Evolutionary conservation across 2,329 filamentous ascomycete genomes (phyloP), one percentile per base, ranked within the genome.

Genomic region (Neonectria magnoliae): DNA sequence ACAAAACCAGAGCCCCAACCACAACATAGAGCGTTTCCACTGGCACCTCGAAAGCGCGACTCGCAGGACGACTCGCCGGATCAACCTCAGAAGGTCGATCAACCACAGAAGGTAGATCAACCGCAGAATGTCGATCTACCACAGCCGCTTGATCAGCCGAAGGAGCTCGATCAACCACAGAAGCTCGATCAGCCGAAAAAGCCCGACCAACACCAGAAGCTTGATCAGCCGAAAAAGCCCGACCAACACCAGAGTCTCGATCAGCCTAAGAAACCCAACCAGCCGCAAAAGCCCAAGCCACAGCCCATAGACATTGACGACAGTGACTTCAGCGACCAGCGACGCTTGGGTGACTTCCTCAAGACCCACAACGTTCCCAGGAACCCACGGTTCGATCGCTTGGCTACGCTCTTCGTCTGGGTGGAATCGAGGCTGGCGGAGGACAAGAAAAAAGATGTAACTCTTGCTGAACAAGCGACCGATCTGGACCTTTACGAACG

Each of bases 331-430:
- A 53, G 16, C 20, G 41, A 25, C 51, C 48, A 41, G 56, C 52
- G 13, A 38, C 48, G 48, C 10, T n/a, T 51, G n/a, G 18, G 20
- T 22, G 5, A 9, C 2, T 56, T 64, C 36, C 62, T 61, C n/a
- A 61, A 57, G 22, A 16, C 45, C 13, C 18, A 57, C 44, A 52
- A 61, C 2, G 25, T 64, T 14, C 62, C 62, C 22, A 52, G 44
- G 6, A 51, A 41, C 10, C 18, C 33, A 2, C 27, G 18, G 16
- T 36, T 38, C 14, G 62, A 64, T 16, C 57, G 41, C 4, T 11
- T 61, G 2, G 25, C 50, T 7, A 61, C 33, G 5, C 50, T 64
- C 11, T 14, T 64, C 22, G 42, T 52, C 36, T 61, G 62, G 62
- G 9, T 45, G 10, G 8, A 13, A 25, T 13, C 18, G 7, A 48